These are phyloP conservation scores for Secale cereale DNA, from an alignment of 176 grass and related monocot species.

Conservation along the genomic window DNA sequence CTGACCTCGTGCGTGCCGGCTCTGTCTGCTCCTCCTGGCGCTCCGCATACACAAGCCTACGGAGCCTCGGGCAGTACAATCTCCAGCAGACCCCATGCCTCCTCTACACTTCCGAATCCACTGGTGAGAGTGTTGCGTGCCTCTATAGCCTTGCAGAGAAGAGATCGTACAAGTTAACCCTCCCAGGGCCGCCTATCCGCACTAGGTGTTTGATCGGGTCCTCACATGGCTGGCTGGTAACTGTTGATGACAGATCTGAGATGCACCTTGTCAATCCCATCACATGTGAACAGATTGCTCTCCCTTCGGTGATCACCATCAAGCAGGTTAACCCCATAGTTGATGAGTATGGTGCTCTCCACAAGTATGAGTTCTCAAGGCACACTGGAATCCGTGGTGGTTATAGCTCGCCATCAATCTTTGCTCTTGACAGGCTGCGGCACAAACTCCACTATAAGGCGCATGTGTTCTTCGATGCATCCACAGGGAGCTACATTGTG, in stretches of 20 bases:
- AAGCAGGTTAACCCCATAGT: background rate
- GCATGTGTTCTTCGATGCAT: background rate
- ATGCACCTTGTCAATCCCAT: background rate
- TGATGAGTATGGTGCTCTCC: background rate
- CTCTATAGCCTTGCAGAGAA: background rate
- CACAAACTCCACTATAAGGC: background rate
- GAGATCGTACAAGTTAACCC: background rate
- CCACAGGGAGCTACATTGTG: background rate
- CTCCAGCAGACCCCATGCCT: background rate
- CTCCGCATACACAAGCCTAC: background rate
- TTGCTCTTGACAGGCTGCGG: background rate
- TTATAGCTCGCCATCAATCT: no score
- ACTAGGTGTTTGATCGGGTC: background rate
- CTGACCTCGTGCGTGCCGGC: background rate
- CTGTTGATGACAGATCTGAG: background rate
- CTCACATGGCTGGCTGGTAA: background rate
- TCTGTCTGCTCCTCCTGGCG: background rate
- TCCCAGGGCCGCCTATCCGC: background rate
- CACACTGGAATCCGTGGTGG: background rate
- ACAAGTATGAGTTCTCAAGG: background rate
- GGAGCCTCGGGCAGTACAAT: background rate
- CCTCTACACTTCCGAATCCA: background rate
- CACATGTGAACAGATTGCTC: background rate
- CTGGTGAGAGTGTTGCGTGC: background rate
- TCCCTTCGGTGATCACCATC: background rate